Percentiles rank a stretch among this genome's conserved stretches.
Evolutionary conservation across 2,329 filamentous ascomycete genomes (phyloP).

Genomic region (Xylaria sp.): DNA sequence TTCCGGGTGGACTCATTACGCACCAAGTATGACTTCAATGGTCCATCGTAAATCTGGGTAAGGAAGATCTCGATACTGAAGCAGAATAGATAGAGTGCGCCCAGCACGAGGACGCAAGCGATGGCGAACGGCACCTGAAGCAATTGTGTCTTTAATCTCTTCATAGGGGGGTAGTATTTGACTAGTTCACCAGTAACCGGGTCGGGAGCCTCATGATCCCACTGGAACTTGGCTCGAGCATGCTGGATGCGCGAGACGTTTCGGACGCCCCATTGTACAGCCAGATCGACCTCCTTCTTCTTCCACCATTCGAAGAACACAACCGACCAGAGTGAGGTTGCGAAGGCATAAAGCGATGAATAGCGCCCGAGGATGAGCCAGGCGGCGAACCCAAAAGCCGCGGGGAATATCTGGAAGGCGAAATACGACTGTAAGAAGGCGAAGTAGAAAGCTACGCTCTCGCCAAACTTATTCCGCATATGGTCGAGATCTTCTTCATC

Average conservation of each 20-base stretch:
- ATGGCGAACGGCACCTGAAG: constrained; percentile 88
- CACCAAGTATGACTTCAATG: constrained; percentile 85
- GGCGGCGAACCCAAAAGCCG: constrained; percentile 77
- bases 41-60: constrained; percentile 90
- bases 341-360: constrained; percentile 81
- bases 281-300: constrained; percentile 87
- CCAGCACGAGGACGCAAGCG: constrained; percentile 76
- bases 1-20: constrained; percentile 47
- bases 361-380: constrained; percentile 89
- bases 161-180: constrained; percentile 78
- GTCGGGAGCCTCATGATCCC: constrained; percentile 81
- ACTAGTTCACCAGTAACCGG: constrained; percentile 83
- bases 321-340: constrained; percentile 86
- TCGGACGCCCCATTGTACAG: constrained; percentile 88
- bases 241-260: constrained; percentile 85
- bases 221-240: constrained; percentile 79
- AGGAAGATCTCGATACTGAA: constrained; percentile 97
- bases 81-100: constrained; percentile 83
- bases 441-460: constrained; percentile 94
- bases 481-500: constrained; percentile 74
- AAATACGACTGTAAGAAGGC: constrained; percentile 94
- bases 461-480: constrained; percentile 81
- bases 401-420: constrained; percentile 83
- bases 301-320: constrained; percentile 97
- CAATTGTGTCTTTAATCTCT: constrained; percentile 80